Evolutionary conservation across 257 asterid genomes (phyloP).

Genomic region (Avicennia marina): DNA sequence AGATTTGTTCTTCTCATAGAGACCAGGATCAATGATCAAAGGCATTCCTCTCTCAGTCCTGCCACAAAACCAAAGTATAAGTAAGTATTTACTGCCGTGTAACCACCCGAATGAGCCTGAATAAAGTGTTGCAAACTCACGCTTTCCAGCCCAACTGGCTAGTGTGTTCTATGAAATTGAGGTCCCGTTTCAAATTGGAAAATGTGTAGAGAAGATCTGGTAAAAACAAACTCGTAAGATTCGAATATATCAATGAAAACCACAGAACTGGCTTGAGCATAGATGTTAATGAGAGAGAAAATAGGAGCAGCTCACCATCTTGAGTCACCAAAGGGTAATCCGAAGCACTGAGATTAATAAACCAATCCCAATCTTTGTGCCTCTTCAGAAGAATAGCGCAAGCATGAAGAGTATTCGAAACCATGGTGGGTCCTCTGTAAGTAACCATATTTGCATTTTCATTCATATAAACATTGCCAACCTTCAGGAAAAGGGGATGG

Average conservation of each 20-base stretch:
- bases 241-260: not conserved
- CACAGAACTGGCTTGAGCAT: not conserved
- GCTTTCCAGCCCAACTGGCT: slow-evolving; percentile 59
- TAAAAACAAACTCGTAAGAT: slow-evolving; percentile 11
- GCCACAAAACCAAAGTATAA: slow-evolving; percentile 10
- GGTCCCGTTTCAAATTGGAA: slow-evolving; percentile 32
- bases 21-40: slow-evolving; percentile 54
- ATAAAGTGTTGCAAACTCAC: slow-evolving; percentile 31
- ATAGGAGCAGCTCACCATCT: slow-evolving; percentile 36
- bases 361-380: slow-evolving; percentile 60
- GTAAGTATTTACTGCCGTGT: not conserved
- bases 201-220: slow-evolving; percentile 59
- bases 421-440: slow-evolving; percentile 67
- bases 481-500: slow-evolving; percentile 33
- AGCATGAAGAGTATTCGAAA: slow-evolving; percentile 54
- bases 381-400: slow-evolving; percentile 52
- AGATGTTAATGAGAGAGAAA: not conserved
- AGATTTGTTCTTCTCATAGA: slow-evolving; percentile 40
- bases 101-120: not conserved
- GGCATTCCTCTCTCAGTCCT: slow-evolving; percentile 58
- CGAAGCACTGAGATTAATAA: slow-evolving; percentile 56
- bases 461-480: slow-evolving; percentile 53
- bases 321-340: slow-evolving; percentile 62
- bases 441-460: slow-evolving; percentile 58
- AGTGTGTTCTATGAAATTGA: slow-evolving; percentile 50